Base-by-base conservation (phyloP, 306 rosid genomes). In the Acacia acuminata region DNA sequence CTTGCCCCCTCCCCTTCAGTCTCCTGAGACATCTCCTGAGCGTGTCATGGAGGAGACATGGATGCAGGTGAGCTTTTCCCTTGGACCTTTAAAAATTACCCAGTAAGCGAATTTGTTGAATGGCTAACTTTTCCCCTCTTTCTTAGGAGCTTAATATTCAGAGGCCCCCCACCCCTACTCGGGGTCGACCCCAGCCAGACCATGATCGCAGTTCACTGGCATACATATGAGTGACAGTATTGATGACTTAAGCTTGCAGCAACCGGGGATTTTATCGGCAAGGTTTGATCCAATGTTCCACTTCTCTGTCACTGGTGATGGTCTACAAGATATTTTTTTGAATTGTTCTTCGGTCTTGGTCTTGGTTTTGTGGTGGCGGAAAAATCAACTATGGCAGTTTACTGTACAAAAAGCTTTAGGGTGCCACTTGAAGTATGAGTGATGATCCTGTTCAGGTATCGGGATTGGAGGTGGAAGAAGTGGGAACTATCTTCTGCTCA, bases 131-230 rank as follows among this genome's bases (percentile, higher is more conserved):
- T 22, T 2, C 22, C 6, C 34, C 76, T 67, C 45, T 36, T 76
- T 65, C 64, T 42, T 76, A 96, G 99, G 99, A 96, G 88, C 95
- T 96, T 68, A 96, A 96, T 82, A 90, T 92, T 87, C 99, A 96
- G 87, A 91, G 99, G 88, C 99, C 99, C 7, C 99, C 99, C 12
- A 96, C 99, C 75, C 99, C 99, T 55, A 96, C 98, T 20, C 92
- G 99, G 19, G 99, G 99, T 67, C 92, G 99, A 84, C 99, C 99
- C 20, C 99, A 92, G 85, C 97, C 99, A 50, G 98, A 96, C 79
- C 98, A 73, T 85, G 99, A 96, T 84, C 97, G 99, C 36, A 86
- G 85, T 86, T 96, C 99, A 53, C 98, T 96, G 80, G 99, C 99
- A 87, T 96, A 96, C 79, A 96, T 96, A 91, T 96, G 88, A 88